phyloP scores from a whole-genome alignment of 495 filamentous ascomycete genomes.

The Cairneyella variabilis region DNA sequence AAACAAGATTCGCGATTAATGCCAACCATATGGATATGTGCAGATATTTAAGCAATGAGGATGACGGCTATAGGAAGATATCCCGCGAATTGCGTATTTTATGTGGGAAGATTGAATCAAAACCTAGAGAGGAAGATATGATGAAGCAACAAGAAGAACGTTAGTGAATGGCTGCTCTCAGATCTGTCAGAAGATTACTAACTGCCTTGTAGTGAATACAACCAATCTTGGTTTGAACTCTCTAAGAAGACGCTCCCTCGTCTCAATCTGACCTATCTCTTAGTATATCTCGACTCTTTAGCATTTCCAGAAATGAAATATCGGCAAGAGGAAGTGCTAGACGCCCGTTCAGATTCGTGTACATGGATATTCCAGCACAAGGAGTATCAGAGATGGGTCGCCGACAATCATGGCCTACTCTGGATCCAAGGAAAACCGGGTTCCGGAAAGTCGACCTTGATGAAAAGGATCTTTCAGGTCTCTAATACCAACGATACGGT shows the following conservation, averaged over 20 bases:
- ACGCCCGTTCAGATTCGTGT: constrained; percentile 27
- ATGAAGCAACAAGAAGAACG: too few species aligned
- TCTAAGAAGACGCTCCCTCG: too few species aligned
- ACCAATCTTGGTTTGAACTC: too few species aligned
- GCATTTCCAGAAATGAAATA: constrained; percentile 28
- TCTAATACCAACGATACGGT: neutral
- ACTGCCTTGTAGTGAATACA: too few species aligned
- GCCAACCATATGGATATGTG: constrained; percentile 14
- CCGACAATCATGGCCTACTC: constrained; percentile 29
- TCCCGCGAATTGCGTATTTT: too few species aligned
- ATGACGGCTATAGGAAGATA: constrained; percentile 5
- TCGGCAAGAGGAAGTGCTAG: constrained; percentile 23
- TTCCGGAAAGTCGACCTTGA: constrained; percentile 44
- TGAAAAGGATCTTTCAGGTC: constrained; percentile 24
- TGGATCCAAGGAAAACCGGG: constrained; percentile 49
- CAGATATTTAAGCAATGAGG: neutral
- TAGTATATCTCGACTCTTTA: constrained; percentile 25
- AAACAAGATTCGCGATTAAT: too few species aligned
- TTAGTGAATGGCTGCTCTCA: neutral
- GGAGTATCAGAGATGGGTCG: constrained; percentile 32
- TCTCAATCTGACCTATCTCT: too few species aligned
- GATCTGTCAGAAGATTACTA: too few species aligned
- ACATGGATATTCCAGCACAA: constrained; percentile 32
- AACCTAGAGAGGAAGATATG: too few species aligned
- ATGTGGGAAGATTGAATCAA: too few species aligned